These are phyloP conservation scores for Crithidia mellificae DNA, from an alignment of 208 protist genomes.

Conservation along the genomic window DNA sequence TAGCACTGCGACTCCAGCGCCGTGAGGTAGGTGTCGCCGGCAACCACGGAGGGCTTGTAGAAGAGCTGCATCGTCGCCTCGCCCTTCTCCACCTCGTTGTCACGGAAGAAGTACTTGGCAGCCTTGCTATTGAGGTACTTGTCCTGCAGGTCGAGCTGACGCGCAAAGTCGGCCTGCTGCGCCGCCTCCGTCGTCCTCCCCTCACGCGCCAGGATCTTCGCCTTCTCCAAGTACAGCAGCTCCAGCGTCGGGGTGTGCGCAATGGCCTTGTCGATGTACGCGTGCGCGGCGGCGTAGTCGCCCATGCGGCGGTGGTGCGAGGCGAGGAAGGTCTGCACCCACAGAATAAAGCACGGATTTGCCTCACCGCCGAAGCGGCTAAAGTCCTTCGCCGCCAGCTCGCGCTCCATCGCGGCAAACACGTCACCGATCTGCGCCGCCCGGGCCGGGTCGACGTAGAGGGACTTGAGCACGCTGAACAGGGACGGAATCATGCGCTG, in stretches of 20 bases:
- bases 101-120: constrained; percentile 91
- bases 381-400: constrained; percentile 63
- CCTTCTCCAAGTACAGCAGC: constrained; percentile 93
- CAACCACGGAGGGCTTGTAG: constrained; percentile 56
- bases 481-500: constrained; percentile 93
- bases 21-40: constrained; percentile 72
- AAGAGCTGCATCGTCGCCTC: constrained; percentile 92
- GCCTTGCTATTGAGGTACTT: constrained; percentile 95
- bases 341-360: constrained; percentile 86
- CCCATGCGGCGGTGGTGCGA: constrained; percentile 87
- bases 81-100: constrained; percentile 81
- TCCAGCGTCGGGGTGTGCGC: constrained; percentile 96
- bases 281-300: constrained; percentile 69
- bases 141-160: constrained; percentile 95
- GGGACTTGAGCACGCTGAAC: constrained; percentile 91
- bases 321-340: constrained; percentile 85
- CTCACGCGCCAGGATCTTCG: constrained; percentile 74
- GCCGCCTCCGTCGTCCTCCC: constrained; percentile 86
- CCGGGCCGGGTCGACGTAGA: constrained; percentile 85
- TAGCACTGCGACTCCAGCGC: constrained; percentile 95
- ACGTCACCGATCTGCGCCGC: constrained; percentile 77
- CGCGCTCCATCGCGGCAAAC: constrained; percentile 58
- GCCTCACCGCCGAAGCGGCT: constrained; percentile 62
- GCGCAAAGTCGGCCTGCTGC: constrained; percentile 79
- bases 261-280: constrained; percentile 88